Evolutionary conservation across 768 basidiomycete species (phyloP), one percentile per base, ranked within the genome.

Genomic region (Roridomyces roridus): DNA sequence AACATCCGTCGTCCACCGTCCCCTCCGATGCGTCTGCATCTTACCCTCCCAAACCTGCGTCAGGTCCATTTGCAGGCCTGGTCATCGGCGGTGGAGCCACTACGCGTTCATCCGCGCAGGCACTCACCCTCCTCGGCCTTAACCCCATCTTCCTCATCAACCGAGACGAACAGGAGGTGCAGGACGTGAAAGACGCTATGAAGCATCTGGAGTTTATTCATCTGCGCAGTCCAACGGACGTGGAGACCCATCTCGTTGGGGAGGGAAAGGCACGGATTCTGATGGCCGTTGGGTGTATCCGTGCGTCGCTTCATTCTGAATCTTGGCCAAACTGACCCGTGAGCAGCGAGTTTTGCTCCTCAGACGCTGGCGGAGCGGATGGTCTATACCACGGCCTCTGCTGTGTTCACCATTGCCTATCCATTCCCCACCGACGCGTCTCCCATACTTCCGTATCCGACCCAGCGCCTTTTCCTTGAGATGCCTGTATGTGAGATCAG

Each of bases 51-150:
- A 39, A 45, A 29, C 20, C 58, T 17, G 24, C 36, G 4, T 46
- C 44, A n/a, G 51, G 51, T 21, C 0, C 51, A 14, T 20, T 52
- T 24, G 72, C 74, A 5, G 74, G 70, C 15, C 65, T 74, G n/a
- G 64, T 76, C 6, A 72, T 77, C 25, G 74, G 74, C 20, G 75
- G 75, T 28, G 75, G 75, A 18, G 74, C 73, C 7, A 76, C 74
- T 23, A 74, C 73, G 15, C 72, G 74, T 26, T 73, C 73, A 15
- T 72, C 74, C 2, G 70, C 69, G 12, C 67, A 75, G 72, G 82
- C 66, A 72, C 74, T 63, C 68, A 72, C 18, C 69, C 74, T 57
- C 73, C 85, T 73, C 81, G 89, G 51, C 79, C 86, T 80, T 80
- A 80, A 36, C 81, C 83, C 86, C 75, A 67, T 65, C 18, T 73